Percentiles rank a stretch among this genome's conserved stretches.
phyloP scores from a whole-genome alignment of 78 protist genomes.

The Acrasis kona region DNA sequence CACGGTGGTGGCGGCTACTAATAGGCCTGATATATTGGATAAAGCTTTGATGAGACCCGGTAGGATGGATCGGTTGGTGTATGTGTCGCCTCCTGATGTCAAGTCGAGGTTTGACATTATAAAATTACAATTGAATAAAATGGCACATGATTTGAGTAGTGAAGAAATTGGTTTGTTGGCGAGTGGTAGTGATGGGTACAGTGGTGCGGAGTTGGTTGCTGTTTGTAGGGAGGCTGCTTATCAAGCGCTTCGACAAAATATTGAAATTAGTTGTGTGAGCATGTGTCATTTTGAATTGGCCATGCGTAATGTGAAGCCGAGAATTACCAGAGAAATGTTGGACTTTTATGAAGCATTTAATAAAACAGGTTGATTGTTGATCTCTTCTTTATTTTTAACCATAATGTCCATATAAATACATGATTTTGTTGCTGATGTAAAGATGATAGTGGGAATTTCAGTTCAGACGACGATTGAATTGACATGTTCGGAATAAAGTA shows the following conservation, averaged over 20 bases:
- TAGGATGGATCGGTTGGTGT: conserved; percentile 73
- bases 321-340: neutral
- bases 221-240: conserved; percentile 82
- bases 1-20: conserved; percentile 88
- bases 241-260: conserved; percentile 50
- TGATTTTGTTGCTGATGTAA: too few species aligned
- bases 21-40: conserved; percentile 87
- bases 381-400: too few species aligned
- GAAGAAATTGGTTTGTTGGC: neutral
- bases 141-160: conserved; percentile 31
- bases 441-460: too few species aligned
- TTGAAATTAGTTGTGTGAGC: neutral
- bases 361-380: too few species aligned
- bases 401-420: too few species aligned
- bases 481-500: too few species aligned
- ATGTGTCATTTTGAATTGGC: neutral
- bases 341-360: conserved; percentile 7
- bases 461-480: too few species aligned
- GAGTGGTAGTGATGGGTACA: conserved; percentile 33
- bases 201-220: conserved; percentile 90
- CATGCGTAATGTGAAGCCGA: conserved; percentile 8
- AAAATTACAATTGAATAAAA: conserved; percentile 16
- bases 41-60: conserved; percentile 90
- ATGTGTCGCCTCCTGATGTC: conserved; percentile 65
- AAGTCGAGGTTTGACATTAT: conserved; percentile 53